These are phyloP conservation scores for Pichia cephalocereana DNA, from an alignment of 805 yeast genomes.

Conservation along the genomic window DNA sequence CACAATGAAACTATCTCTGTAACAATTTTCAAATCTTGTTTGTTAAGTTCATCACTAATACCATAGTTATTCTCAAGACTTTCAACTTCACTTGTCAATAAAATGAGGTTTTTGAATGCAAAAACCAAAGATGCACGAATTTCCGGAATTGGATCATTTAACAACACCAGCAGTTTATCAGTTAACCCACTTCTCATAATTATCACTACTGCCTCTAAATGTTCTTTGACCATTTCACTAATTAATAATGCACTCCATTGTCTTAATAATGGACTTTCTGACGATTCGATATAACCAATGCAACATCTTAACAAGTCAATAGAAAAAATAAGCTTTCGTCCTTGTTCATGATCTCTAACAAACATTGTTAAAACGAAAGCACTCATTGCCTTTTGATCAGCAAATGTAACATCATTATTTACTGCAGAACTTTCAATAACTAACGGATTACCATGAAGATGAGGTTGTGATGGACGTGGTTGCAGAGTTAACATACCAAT, in stretches of 20 bases:
- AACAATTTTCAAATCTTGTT: conserved; percentile 64
- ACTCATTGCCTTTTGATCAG: conserved; percentile 92
- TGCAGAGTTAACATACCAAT: conserved; percentile 58
- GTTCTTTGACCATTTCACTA: conserved; percentile 65
- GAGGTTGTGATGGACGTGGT: conserved; percentile 15
- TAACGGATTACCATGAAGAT: conserved; percentile 16
- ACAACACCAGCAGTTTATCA: conserved; percentile 43
- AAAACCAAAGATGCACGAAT: conserved; percentile 78
- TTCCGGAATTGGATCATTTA: conserved; percentile 90
- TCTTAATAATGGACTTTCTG: conserved; percentile 77
- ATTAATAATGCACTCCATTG: conserved; percentile 87
- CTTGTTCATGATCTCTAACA: conserved; percentile 68
- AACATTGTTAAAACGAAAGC: conserved; percentile 83
- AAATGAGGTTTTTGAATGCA: conserved; percentile 56
- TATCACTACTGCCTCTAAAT: conserved; percentile 67
- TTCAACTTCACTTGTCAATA: conserved; percentile 37
- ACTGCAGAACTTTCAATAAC: conserved; percentile 27
- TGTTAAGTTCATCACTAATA: conserved; percentile 37
- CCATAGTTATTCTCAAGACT: conserved; percentile 20
- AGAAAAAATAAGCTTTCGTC: conserved; percentile 72
- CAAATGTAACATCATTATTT: conserved; percentile 33
- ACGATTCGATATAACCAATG: conserved; percentile 51
- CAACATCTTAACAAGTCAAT: conserved; percentile 64
- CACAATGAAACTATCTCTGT: conserved; percentile 56
- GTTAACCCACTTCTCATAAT: conserved; percentile 57